These are phyloP conservation scores for Starmerella floricola DNA, from an alignment of 805 yeast genomes.

Conservation along the genomic window DNA sequence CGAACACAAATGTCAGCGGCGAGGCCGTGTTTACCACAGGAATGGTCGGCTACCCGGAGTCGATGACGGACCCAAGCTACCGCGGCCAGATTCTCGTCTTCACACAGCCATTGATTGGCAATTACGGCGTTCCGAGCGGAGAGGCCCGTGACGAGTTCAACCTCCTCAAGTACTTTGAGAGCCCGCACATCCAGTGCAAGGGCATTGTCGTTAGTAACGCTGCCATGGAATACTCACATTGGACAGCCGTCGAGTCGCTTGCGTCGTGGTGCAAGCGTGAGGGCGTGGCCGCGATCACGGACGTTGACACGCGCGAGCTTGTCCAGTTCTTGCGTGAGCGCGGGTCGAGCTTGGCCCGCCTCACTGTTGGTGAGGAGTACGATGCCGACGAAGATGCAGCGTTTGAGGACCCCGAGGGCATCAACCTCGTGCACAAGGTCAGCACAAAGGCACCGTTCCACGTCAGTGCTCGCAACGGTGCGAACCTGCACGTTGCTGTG, in stretches of 20 bases:
- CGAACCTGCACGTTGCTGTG: constrained; percentile 72
- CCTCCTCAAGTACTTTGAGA: constrained; percentile 79
- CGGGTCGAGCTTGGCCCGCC: constrained; percentile 87
- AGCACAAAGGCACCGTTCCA: constrained; percentile 94
- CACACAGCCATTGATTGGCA: constrained; percentile 95
- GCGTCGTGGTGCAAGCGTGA: constrained; percentile 94
- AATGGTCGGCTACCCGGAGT: constrained; percentile 95
- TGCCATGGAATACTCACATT: constrained; percentile 92
- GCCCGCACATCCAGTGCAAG: constrained; percentile 81
- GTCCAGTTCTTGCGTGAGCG: constrained; percentile 88
- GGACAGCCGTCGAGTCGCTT: constrained; percentile 97
- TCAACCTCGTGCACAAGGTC: constrained; percentile 84
- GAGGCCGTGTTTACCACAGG: constrained; percentile 98
- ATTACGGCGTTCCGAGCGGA: constrained; percentile 93
- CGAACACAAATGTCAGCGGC: constrained; percentile 82
- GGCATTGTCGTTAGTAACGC: constrained; percentile 95
- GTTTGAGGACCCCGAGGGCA: constrained; percentile 77
- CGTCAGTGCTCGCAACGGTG: constrained; percentile 35
- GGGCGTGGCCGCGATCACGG: constrained; percentile 91
- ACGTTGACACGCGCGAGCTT: constrained; percentile 92
- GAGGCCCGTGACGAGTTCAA: constrained; percentile 70
- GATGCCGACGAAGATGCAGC: constrained; percentile 89
- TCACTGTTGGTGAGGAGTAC: constrained; percentile 80
- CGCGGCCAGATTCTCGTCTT: constrained; percentile 93
- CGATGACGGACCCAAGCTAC: constrained; percentile 98